Percentiles rank a stretch among this genome's conserved stretches.
phyloP scores from a whole-genome alignment of 2,329 filamentous ascomycete genomes.

The Torrubiella hemipterigena region DNA sequence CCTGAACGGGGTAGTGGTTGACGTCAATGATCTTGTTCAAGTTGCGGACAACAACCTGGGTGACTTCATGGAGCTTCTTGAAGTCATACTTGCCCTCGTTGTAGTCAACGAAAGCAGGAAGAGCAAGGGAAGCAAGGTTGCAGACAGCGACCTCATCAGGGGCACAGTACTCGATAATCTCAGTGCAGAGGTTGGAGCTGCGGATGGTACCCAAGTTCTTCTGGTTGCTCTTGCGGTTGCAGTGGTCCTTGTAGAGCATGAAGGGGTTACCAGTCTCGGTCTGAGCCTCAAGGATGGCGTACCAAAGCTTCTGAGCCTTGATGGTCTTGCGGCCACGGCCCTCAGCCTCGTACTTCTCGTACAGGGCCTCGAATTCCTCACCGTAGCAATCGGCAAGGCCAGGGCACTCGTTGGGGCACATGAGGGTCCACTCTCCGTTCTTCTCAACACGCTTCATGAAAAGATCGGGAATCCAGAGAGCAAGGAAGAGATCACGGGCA shows the following conservation, averaged over 20 bases:
- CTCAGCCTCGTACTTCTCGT: conserved; percentile 82
- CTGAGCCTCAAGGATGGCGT: conserved; percentile 94
- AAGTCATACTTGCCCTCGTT: conserved; percentile 82
- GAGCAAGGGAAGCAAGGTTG: conserved; percentile 88
- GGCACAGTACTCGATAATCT: conserved; percentile 95
- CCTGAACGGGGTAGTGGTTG: conserved; percentile 95
- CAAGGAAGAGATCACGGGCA: conserved; percentile 93
- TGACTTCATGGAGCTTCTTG: conserved; percentile 89
- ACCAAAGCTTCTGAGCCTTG: conserved; percentile 99
- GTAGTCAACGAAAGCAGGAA: conserved; percentile 86
- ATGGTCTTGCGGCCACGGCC: conserved; percentile 81
- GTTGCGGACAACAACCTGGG: conserved; percentile 84
- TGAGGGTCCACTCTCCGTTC: conserved; percentile 93
- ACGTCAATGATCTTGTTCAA: conserved; percentile 97
- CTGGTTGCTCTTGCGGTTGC: conserved; percentile 99
- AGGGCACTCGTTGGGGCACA: conserved; percentile 95
- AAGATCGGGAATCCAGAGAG: conserved; percentile 94
- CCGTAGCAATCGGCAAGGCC: conserved; percentile 94
- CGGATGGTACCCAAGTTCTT: conserved; percentile 98
- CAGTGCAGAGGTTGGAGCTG: conserved; percentile 97
- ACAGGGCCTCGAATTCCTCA: conserved; percentile 91
- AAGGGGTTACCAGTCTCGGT: conserved; percentile 98
- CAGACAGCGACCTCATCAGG: conserved; percentile 98
- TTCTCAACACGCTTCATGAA: conserved; percentile 99
- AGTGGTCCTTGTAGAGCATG: conserved; percentile 98